phyloP scores from a whole-genome alignment of 2,329 filamentous ascomycete genomes.

The Aspergillus texensis region DNA sequence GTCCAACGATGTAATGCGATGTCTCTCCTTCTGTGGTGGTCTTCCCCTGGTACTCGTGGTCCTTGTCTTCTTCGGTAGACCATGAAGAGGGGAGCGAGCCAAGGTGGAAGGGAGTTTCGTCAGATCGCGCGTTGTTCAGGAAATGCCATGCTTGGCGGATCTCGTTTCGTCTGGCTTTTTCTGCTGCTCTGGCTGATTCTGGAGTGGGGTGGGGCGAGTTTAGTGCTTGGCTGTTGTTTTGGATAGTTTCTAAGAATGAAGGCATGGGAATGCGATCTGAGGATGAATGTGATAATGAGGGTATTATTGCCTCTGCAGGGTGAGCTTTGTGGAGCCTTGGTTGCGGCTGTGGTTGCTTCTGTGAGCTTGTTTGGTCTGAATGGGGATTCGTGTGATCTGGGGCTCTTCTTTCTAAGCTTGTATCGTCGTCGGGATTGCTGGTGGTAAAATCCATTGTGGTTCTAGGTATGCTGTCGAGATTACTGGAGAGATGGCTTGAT shows the following conservation, averaged over 20 bases:
- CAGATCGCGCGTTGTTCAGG: conserved; percentile 23
- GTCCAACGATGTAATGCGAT: not conserved
- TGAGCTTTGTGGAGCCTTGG: not conserved
- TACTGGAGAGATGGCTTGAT: conserved; percentile 24
- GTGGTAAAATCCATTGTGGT: not conserved
- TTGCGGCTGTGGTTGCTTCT: not conserved
- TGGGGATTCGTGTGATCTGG: not conserved
- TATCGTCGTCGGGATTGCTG: conserved; percentile 1
- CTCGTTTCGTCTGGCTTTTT: conserved; percentile 24
- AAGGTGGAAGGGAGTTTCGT: conserved; percentile 24
- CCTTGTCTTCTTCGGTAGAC: conserved; percentile 19
- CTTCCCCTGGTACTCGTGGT: not conserved
- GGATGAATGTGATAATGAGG: conserved; percentile 1
- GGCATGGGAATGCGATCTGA: conserved; percentile 6
- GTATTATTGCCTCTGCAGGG: not conserved
- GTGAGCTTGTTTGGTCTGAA: not conserved
- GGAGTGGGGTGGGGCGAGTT: conserved; percentile 12
- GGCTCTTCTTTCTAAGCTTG: not conserved
- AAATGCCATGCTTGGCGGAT: conserved; percentile 30
- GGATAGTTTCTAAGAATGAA: conserved; percentile 15
- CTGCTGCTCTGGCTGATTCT: conserved; percentile 6
- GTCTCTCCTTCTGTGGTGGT: not conserved
- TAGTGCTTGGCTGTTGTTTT: conserved; percentile 1
- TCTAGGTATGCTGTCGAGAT: conserved; percentile 10
- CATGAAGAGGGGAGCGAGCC: conserved; percentile 33